Evolutionary conservation across 331 rosid species (phyloP).

Genomic region (Quercus lobata): DNA sequence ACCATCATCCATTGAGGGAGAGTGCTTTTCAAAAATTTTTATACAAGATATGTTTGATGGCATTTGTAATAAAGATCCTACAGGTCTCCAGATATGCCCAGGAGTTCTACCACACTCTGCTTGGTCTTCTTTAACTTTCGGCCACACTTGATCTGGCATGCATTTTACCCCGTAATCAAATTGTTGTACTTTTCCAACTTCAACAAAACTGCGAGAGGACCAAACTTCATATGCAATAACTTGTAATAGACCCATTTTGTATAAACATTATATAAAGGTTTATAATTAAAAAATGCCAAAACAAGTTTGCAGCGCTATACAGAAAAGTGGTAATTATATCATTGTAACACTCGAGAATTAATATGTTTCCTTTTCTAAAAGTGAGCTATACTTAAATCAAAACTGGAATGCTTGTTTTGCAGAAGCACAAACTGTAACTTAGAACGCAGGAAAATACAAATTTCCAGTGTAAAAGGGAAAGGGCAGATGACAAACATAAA

Average conservation of each 20-base stretch:
- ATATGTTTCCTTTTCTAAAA: not conserved
- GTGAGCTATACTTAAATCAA: not conserved
- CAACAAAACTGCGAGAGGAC: constrained; percentile 55
- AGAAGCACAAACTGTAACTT: not conserved
- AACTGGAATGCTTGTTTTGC: not conserved
- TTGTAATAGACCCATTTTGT: constrained; percentile 9
- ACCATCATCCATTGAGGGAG: constrained; percentile 24
- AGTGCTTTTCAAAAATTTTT: constrained; percentile 44
- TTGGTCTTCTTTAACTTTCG: constrained; percentile 27
- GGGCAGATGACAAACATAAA: not conserved
- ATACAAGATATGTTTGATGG: constrained; percentile 64
- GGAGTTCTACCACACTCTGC: constrained; percentile 29
- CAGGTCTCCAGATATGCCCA: constrained; percentile 44
- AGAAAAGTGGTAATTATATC: not conserved
- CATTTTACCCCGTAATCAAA: constrained; percentile 29
- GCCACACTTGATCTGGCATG: constrained; percentile 52
- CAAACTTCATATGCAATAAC: constrained; percentile 37
- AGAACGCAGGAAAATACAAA: not conserved
- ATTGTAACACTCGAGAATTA: not conserved
- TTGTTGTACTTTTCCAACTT: constrained; percentile 49
- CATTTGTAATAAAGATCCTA: constrained; percentile 40
- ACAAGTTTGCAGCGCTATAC: not conserved
- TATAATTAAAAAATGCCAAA: not conserved
- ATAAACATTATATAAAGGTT: not conserved
- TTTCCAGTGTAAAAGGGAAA: not conserved